Evolutionary conservation across 2,329 filamentous ascomycete species (phyloP), one percentile per base, ranked within the genome.

Genomic region (Thelonectria discophora): DNA sequence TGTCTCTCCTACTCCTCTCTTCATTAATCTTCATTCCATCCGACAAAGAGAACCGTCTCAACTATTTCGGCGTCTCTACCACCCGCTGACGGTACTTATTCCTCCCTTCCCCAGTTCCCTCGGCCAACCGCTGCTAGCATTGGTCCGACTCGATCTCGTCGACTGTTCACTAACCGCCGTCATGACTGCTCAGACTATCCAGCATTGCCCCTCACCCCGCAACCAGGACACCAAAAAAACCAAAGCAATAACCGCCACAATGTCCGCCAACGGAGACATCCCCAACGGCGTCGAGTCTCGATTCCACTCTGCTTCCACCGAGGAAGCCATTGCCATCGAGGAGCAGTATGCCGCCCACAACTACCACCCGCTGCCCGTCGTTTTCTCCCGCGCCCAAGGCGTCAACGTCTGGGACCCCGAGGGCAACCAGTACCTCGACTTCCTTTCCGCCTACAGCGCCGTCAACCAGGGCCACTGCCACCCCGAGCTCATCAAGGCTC

Each of bases 391-490:
- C 67, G 95, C 93, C 43, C 86, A 89, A 72, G 95, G 94, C 50
- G 90, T 90, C 74, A 89, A 91, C 63, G 95, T 98, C 60, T 99
- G 95, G 94, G 95, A 99, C 75, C 95, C 95, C 17, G 95, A 99
- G 82, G 93, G 92, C 74, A 91, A 89, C 72, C 90, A 97, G 78
- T 98, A 99, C 79, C 88, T 98, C 72, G 95, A 99, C 81, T 99
- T 97, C 81, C 88, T 99, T 68, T 98, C 94, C 48, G 95, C 95
- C 68, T 99, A 99, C 85, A 96, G 92, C 70, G 95, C 95, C 64
- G 93, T 98, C 76, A 98, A 98, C 83, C 94, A 98, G 80, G 94
- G 94, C 65, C 94, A 99, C 80, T 98, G 94, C 80, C 94, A 99
- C 81, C 95, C 95, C 5, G 94, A 97, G 81, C 88, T 98, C 59